Percentiles rank a stretch among this genome's conserved stretches.
These are phyloP conservation scores for Sarcodon aspratus DNA, from an alignment of 768 basidiomycete species.

Conservation along the genomic window DNA sequence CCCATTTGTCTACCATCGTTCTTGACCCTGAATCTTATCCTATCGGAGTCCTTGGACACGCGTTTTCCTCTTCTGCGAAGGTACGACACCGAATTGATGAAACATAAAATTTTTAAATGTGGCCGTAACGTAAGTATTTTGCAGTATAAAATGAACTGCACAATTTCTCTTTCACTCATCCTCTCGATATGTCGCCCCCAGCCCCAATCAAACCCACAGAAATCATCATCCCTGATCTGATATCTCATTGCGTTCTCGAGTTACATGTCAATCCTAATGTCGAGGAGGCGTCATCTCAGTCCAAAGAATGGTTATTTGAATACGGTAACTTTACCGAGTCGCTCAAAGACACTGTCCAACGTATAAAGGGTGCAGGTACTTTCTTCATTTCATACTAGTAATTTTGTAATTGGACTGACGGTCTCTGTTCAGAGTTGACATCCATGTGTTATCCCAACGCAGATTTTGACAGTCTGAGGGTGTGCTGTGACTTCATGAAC, in stretches of 20 bases:
- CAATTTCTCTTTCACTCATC: too few relatives aligned
- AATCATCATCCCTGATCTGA: constrained; percentile 54
- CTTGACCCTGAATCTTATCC: too few relatives aligned
- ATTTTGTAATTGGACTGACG: background rate
- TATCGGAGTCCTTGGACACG: too few relatives aligned
- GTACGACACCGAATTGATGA: too few relatives aligned
- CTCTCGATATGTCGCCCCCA: too few relatives aligned
- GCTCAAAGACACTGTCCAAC: constrained; percentile 49
- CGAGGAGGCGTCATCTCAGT: constrained; percentile 48
- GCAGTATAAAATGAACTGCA: too few relatives aligned
- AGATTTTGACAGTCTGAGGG: constrained; percentile 48
- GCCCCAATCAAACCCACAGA: too few relatives aligned
- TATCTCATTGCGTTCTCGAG: constrained; percentile 58
- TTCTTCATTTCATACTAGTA: background rate
- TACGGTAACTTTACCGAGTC: constrained; percentile 44
- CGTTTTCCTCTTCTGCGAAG: too few relatives aligned
- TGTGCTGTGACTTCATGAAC: constrained; percentile 68
- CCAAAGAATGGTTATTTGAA: constrained; percentile 61
- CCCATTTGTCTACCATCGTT: too few relatives aligned
- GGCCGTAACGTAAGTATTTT: too few relatives aligned
- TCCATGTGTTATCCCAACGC: constrained; percentile 54
- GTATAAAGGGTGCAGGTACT: constrained; percentile 52
- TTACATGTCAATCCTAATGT: constrained; percentile 45
- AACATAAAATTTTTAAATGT: too few relatives aligned
- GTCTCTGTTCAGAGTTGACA: constrained; percentile 26